phyloP scores from a whole-genome alignment of 2,329 filamentous ascomycete genomes.

The Aspergillus quadrilineatus region DNA sequence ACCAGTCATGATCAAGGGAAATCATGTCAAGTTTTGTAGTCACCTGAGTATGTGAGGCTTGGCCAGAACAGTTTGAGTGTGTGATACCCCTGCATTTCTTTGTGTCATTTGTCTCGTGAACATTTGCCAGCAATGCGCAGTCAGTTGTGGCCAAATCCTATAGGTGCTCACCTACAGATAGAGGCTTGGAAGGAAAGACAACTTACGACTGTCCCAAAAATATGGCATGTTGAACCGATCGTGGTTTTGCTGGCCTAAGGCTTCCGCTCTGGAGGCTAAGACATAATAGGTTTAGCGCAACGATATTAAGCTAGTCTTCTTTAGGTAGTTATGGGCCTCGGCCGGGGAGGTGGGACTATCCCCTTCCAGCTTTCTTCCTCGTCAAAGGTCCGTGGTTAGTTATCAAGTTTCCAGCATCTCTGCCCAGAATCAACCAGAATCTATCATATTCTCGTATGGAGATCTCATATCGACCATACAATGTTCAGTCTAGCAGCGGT shows the following conservation, averaged over 20 bases:
- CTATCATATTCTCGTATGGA: no score
- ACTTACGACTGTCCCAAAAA: neutral
- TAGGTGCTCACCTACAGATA: neutral
- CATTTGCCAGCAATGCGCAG: neutral
- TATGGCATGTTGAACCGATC: neutral
- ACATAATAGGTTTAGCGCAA: no score
- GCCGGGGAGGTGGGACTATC: no score
- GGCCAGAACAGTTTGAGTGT: neutral
- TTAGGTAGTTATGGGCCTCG: no score
- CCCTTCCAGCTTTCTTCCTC: no score
- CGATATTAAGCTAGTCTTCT: no score
- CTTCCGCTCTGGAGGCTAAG: no score
- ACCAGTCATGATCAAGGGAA: neutral
- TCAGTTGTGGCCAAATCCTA: slow-evolving; percentile 7
- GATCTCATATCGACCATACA: neutral
- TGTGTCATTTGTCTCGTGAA: neutral
- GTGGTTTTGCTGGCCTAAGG: neutral
- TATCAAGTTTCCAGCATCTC: no score
- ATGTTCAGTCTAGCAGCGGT: neutral
- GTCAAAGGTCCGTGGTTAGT: no score
- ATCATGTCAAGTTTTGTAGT: neutral
- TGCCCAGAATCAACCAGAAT: no score
- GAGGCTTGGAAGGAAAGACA: neutral
- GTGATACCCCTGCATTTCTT: neutral
- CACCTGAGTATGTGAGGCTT: neutral